These are phyloP conservation scores for Globisporangium irregulare DNA, from an alignment of 352 stramenopile genomes.

Conservation along the genomic window DNA sequence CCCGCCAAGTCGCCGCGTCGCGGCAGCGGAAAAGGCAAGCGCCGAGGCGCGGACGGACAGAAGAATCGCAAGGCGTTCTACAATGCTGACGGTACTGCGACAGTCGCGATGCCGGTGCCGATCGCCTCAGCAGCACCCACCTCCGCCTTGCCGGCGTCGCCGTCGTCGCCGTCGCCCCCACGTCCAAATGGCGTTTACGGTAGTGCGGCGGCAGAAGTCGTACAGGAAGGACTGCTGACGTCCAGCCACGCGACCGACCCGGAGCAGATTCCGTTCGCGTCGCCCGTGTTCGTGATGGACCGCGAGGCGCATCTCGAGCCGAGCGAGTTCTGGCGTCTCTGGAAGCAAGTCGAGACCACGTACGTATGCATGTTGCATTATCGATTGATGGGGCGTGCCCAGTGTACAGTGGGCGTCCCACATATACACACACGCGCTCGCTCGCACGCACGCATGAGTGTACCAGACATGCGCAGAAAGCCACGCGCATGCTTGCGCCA, in stretches of 20 bases:
- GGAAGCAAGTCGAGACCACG: conserved; percentile 67
- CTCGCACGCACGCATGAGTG: background rate
- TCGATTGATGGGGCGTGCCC: background rate
- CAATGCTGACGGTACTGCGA: conserved; percentile 35
- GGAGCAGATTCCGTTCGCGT: conserved; percentile 54
- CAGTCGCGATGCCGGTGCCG: conserved; percentile 10
- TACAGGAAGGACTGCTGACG: conserved; percentile 14
- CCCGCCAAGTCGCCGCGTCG: conserved; percentile 18
- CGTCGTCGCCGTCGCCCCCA: background rate
- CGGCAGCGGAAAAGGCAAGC: background rate
- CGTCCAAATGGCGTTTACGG: conserved; percentile 18
- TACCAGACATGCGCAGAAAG: background rate
- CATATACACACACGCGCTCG: background rate
- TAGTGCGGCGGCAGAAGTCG: background rate
- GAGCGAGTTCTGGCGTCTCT: conserved; percentile 39
- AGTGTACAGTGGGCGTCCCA: background rate
- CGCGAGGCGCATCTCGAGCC: conserved; percentile 16
- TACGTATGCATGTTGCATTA: conserved; percentile 24
- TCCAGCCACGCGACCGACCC: conserved; percentile 17
- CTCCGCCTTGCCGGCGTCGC: background rate
- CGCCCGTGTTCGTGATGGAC: conserved; percentile 56
- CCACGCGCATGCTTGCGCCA: background rate
- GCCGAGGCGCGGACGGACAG: background rate
- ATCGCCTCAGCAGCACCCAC: background rate
- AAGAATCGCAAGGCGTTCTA: conserved; percentile 36